A percentile compares a stretch with the other conserved stretches of the same genome.
Conservation (phyloP, 495 filamentous ascomycete genomes). For the Lepidopterella palustris region DNA sequence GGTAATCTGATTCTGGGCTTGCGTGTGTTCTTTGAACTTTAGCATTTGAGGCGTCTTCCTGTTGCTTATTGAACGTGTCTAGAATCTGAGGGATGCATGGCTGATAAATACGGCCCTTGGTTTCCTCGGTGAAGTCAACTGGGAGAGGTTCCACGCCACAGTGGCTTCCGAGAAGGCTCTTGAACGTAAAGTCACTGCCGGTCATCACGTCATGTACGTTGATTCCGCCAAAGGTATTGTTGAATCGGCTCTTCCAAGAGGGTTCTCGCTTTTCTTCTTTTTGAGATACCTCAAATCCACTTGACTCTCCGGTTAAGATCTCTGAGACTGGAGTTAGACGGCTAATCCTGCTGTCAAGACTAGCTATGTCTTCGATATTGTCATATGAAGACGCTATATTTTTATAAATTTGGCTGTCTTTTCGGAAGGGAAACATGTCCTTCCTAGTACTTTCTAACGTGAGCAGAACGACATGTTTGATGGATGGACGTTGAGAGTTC, state of each 20-base stretch:
- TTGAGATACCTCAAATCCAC: constrained; percentile 35
- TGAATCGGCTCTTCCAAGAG: constrained; percentile 1
- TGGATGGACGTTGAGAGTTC: constrained; percentile 33
- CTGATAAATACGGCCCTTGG: constrained; percentile 45
- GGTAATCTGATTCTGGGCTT: neutral
- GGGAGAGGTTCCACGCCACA: constrained; percentile 43
- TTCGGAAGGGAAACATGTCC: constrained; percentile 43
- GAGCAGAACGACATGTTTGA: constrained; percentile 42
- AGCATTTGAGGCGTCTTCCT: constrained; percentile 27
- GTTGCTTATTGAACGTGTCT: constrained; percentile 40
- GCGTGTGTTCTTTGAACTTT: constrained; percentile 29
- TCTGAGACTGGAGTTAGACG: constrained; percentile 39
- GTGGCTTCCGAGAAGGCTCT: constrained; percentile 42
- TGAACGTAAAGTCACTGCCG: constrained; percentile 44
- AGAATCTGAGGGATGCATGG: constrained; percentile 45
- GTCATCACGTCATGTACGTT: constrained; percentile 42
- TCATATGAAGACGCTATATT: constrained; percentile 35
- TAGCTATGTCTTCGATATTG: constrained; percentile 22
- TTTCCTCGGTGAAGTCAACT: constrained; percentile 44
- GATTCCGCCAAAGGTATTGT: constrained; percentile 38
- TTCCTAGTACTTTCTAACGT: constrained; percentile 45
- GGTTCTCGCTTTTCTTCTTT: neutral
- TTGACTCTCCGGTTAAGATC: constrained; percentile 41
- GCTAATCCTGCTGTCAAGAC: constrained; percentile 34
- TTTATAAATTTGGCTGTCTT: constrained; percentile 39